phyloP scores from a whole-genome alignment of 2,329 filamentous ascomycete species.

The Monascus ruber region DNA sequence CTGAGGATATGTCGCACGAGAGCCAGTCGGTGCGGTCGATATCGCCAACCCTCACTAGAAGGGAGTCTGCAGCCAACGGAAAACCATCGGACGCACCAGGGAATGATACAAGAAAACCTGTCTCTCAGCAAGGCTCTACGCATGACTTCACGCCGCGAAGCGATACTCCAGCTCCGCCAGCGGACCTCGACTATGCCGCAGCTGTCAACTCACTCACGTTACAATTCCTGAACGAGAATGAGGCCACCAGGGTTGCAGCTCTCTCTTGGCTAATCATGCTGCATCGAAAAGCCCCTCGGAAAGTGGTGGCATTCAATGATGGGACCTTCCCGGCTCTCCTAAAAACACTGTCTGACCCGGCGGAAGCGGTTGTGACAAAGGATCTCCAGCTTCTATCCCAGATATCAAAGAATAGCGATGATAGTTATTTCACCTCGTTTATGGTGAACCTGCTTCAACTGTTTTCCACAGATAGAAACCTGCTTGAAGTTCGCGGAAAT shows the following conservation, averaged over 20 bases:
- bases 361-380: slow-evolving; percentile 89
- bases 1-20: slow-evolving; percentile 51
- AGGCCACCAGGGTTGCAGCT: slow-evolving; percentile 86
- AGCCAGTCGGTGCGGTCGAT: slow-evolving; percentile 24
- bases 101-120: slow-evolving; percentile 20
- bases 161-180: slow-evolving; percentile 35
- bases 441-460: slow-evolving; percentile 95
- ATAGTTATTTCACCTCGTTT: slow-evolving; percentile 94
- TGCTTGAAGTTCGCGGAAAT: slow-evolving; percentile 87
- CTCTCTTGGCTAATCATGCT: slow-evolving; percentile 97
- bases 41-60: slow-evolving; percentile 29
- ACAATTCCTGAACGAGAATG: slow-evolving; percentile 91
- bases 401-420: slow-evolving; percentile 91
- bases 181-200: slow-evolving; percentile 86
- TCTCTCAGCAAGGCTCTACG: slow-evolving; percentile 15
- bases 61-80: slow-evolving; percentile 30
- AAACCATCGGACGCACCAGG: slow-evolving; percentile 17
- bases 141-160: slow-evolving; percentile 34
- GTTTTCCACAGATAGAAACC: slow-evolving; percentile 83
- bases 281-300: slow-evolving; percentile 84
- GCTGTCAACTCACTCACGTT: slow-evolving; percentile 88
- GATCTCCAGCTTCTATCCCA: slow-evolving; percentile 89
- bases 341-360: slow-evolving; percentile 90
- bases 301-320: slow-evolving; percentile 90
- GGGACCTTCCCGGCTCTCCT: slow-evolving; percentile 92